A percentile compares a stretch with the other conserved stretches of the same genome.
Evolutionary conservation across 495 filamentous ascomycete genomes (phyloP).

Genomic region (Aspergillus conjunctus): DNA sequence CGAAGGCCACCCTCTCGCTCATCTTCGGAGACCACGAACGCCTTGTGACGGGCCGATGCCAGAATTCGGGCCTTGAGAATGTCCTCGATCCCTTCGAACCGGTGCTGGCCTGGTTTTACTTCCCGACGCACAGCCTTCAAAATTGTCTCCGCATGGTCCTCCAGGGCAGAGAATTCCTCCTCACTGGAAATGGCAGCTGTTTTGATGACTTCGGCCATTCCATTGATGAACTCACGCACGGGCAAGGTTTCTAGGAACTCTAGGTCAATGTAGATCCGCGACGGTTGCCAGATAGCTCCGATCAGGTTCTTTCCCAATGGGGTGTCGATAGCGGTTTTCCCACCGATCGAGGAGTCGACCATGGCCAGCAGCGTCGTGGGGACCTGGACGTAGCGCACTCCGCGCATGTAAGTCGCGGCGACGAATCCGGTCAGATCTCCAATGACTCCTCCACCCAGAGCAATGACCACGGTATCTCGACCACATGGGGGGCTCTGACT

Average conservation of each 20-base stretch:
- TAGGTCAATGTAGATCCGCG: slow-evolving; percentile 90
- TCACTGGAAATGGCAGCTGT: slow-evolving; percentile 96
- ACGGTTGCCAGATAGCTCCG: slow-evolving; percentile 94
- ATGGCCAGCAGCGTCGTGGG: slow-evolving; percentile 93
- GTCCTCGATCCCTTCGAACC: slow-evolving; percentile 68
- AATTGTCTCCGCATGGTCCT: slow-evolving; percentile 75
- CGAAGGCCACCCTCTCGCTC: slow-evolving; percentile 93
- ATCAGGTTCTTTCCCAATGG: slow-evolving; percentile 97
- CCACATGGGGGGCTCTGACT: slow-evolving; percentile 75
- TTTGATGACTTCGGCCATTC: slow-evolving; percentile 98
- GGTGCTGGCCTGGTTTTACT: slow-evolving; percentile 52
- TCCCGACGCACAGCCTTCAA: slow-evolving; percentile 68
- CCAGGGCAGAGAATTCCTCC: slow-evolving; percentile 80
- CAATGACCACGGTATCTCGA: slow-evolving; percentile 91
- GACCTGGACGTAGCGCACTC: slow-evolving; percentile 93
- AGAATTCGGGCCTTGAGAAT: slow-evolving; percentile 85
- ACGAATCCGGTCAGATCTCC: slow-evolving; percentile 97
- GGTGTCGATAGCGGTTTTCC: slow-evolving; percentile 97
- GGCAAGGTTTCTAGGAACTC: slow-evolving; percentile 90
- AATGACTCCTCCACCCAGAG: slow-evolving; percentile 95
- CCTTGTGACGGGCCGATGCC: slow-evolving; percentile 88
- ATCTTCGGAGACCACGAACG: slow-evolving; percentile 87
- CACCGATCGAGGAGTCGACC: slow-evolving; percentile 98
- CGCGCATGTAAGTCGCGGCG: slow-evolving; percentile 97
- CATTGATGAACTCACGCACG: slow-evolving; percentile 93